Base-by-base conservation (phyloP, 352 stramenopile genomes). In the Pelagophyceae sp. region DNA sequence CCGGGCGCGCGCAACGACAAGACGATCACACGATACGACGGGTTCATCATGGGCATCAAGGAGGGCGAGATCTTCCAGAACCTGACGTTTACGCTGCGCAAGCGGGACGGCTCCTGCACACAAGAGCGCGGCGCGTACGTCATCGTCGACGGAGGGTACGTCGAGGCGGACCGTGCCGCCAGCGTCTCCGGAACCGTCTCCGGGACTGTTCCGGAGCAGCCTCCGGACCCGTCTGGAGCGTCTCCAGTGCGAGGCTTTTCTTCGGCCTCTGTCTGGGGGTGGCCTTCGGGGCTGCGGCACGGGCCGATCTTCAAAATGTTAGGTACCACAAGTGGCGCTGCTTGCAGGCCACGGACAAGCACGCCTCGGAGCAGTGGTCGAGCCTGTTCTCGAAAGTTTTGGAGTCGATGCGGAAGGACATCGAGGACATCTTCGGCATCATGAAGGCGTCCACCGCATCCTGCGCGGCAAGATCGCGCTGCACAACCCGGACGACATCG, bases 11-110 rank as follows among this genome's bases (percentile, higher is more conserved):
- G 29, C 1, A 80, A 81, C 35, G 63, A 74, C 15, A 81, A 80
- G n/a, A 78, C 76, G 25, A 78, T 81, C 0, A 58, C 80, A 27
- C 75, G 61, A 0, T 78, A 81, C 25, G 72, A 81, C 64, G 65
- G n/a, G 2, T 50, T 11, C 38, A 72, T 81, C 19, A 37, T 70
- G 23, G 32, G 15, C 60, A 35, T 81, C 33, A 33, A 40, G 38
- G n/a, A 65, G 17, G 51, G 75, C 27, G 38, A 64, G 6, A 38
- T 33, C 0, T 50, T 35, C 50, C 32, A 32, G 29, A 71, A 38
- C 29, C 69, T 76, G 32, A 75, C 45, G 61, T 79, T 54, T 58
- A 29, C 40, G 15, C 27, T 79, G 38, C 32, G 32, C 61, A 38
- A 40, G 35, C 25, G 38, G 38, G 35, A 76, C 0, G 76, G 65